phyloP scores from a whole-genome alignment of 805 yeast genomes.

The Saccharomycopsis fibuligera region DNA sequence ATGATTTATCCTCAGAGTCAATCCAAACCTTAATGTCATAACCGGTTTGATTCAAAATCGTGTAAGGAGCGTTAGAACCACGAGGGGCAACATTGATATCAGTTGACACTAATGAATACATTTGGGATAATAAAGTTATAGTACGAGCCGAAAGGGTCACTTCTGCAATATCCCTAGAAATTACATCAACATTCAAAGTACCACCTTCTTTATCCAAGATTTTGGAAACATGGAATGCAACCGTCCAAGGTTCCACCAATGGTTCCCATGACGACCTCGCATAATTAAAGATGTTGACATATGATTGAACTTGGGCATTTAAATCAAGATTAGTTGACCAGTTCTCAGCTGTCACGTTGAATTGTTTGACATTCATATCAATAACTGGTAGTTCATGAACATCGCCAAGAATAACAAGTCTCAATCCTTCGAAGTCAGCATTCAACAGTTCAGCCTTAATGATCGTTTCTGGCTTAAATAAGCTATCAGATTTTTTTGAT shows the following conservation, averaged over 20 bases:
- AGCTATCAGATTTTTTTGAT: conserved; percentile 23
- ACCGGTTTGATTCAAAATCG: conserved; percentile 80
- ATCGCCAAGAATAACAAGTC: conserved; percentile 83
- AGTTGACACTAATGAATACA: conserved; percentile 50
- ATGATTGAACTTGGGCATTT: conserved; percentile 56
- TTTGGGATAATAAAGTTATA: conserved; percentile 67
- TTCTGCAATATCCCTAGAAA: conserved; percentile 73
- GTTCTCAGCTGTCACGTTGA: conserved; percentile 60
- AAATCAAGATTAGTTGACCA: conserved; percentile 85
- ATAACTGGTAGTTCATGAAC: conserved; percentile 84
- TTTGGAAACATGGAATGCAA: conserved; percentile 63
- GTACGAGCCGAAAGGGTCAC: conserved; percentile 77
- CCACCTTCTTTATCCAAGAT: conserved; percentile 33
- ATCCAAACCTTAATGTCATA: conserved; percentile 76
- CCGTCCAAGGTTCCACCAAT: conserved; percentile 78
- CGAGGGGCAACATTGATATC: conserved; percentile 54
- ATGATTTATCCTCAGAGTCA: conserved; percentile 34
- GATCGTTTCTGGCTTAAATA: conserved; percentile 27
- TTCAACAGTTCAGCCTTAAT: conserved; percentile 63
- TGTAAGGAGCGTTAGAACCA: conserved; percentile 78
- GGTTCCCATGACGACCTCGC: conserved; percentile 95
- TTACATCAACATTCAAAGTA: conserved; percentile 55
- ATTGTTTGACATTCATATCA: conserved; percentile 68
- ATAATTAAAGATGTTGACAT: conserved; percentile 76
- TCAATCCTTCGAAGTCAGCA: conserved; percentile 64